Conservation (phyloP, 129 eudicot species). For the Oenanthe sinensis region DNA sequence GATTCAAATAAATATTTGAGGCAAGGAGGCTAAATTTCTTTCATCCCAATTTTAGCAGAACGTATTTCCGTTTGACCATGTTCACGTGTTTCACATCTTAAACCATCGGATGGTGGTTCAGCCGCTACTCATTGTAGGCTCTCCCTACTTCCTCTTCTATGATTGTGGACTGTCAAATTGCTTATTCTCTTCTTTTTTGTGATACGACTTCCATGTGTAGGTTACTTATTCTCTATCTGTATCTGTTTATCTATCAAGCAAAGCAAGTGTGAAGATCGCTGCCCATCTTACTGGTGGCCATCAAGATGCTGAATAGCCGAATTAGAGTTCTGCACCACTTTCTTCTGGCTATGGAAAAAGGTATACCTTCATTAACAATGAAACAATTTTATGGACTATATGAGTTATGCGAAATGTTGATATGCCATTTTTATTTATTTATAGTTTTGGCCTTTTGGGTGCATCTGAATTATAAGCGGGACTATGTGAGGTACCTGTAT, state of each 20-base stretch:
- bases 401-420: background rate
- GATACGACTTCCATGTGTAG: background rate
- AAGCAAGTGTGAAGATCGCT: constrained; percentile 28
- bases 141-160: background rate
- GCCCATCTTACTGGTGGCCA: constrained; percentile 99
- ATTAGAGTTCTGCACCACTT: constrained; percentile 86
- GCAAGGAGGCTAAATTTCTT: constrained; percentile 6
- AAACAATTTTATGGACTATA: no score
- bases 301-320: constrained; percentile 95
- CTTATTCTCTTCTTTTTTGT: background rate
- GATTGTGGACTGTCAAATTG: background rate
- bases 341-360: constrained; percentile 87
- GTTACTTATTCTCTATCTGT: background rate
- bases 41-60: constrained; percentile 48
- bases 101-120: constrained; percentile 98
- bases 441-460: no score
- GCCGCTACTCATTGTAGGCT: constrained; percentile 93
- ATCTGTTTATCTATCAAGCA: background rate
- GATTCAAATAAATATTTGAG: background rate
- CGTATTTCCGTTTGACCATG: constrained; percentile 93
- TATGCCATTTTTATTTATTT: background rate
- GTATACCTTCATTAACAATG: constrained; percentile 23
- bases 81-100: constrained; percentile 94
- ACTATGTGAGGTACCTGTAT: background rate
- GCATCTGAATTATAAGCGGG: no score